Base-by-base conservation (phyloP, 805 yeast species). In the Blastobotrys parvus region DNA sequence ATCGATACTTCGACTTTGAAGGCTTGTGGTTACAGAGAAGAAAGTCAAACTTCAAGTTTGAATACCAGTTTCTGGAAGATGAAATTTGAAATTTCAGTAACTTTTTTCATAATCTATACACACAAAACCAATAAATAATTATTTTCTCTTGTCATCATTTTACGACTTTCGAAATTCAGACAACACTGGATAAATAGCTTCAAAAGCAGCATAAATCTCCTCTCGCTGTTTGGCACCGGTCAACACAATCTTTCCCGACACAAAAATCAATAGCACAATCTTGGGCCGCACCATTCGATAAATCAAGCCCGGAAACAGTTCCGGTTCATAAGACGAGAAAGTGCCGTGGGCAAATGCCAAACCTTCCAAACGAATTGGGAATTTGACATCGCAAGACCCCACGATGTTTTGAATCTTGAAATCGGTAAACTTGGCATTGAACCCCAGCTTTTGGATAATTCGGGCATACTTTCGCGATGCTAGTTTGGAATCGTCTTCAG, bases 261-360 rank as follows among this genome's bases (percentile, higher is more conserved):
- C 98, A 64, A 92, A 92, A 55, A 92, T 89, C 67, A 92, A 75
- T 58, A 92, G 70, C 42, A 92, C 98, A 67, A 92, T 92, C 65
- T 92, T 92, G 15, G 98, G 98, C 64, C 90, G 90, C 55, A 92
- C 98, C 98, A 92, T 92, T 75, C 98, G 87, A 72, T 92, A 92
- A 68, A 92, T 92, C 56, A 92, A 75, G 59, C 98, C 98, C 2
- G 98, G 98, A 66, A 92, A 92, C 61, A 92, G 71, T 65, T 92
- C 98, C 3, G 98, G 98, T 66, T 92, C 98, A 61, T 92, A 92
- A 15, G 96, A 86, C 51, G 95, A 83, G 90, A 92, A 92, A 69
- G 95, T 87, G 46, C 98, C 98, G 74, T 92, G 98, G 54, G 94
- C 80, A 63, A 89, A 92, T 3, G 98, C 98, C 57, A 92, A 75